phyloP scores from a whole-genome alignment of 805 yeast species.

The Suhomyces pyralidae region DNA sequence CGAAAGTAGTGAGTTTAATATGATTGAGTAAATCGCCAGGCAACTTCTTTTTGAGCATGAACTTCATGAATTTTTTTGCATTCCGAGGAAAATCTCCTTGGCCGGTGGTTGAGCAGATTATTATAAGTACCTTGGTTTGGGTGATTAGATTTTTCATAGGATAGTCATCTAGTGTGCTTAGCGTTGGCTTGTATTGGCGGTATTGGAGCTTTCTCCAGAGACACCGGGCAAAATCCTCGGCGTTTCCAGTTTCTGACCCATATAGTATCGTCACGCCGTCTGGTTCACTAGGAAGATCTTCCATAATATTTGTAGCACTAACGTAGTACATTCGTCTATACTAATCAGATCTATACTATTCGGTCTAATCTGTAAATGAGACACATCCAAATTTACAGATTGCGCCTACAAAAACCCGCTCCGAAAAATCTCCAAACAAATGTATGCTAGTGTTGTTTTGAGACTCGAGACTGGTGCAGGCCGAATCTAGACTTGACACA shows the following conservation, averaged over 20 bases:
- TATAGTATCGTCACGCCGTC: slow-evolving; percentile 58
- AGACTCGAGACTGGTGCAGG: background rate
- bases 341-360: background rate
- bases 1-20: slow-evolving; percentile 68
- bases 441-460: background rate
- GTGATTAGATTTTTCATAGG: slow-evolving; percentile 53
- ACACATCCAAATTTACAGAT: background rate
- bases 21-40: slow-evolving; percentile 58
- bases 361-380: background rate
- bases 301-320: background rate
- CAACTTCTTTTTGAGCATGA: slow-evolving; percentile 64
- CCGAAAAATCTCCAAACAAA: background rate
- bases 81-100: slow-evolving; percentile 91
- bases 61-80: slow-evolving; percentile 69
- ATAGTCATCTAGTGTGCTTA: slow-evolving; percentile 59
- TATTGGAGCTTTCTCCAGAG: slow-evolving; percentile 56
- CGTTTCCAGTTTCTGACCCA: slow-evolving; percentile 92
- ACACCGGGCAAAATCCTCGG: slow-evolving; percentile 77
- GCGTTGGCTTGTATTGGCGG: slow-evolving; percentile 45
- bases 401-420: background rate
- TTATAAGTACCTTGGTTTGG: slow-evolving; percentile 44
- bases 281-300: background rate
- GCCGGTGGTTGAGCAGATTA: slow-evolving; percentile 87
- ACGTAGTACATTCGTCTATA: background rate
- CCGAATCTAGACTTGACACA: background rate